A percentile compares a stretch with the other conserved stretches of the same genome.
Evolutionary conservation across 2,329 filamentous ascomycete species (phyloP).

Genomic region (Metarhizium sp.): DNA sequence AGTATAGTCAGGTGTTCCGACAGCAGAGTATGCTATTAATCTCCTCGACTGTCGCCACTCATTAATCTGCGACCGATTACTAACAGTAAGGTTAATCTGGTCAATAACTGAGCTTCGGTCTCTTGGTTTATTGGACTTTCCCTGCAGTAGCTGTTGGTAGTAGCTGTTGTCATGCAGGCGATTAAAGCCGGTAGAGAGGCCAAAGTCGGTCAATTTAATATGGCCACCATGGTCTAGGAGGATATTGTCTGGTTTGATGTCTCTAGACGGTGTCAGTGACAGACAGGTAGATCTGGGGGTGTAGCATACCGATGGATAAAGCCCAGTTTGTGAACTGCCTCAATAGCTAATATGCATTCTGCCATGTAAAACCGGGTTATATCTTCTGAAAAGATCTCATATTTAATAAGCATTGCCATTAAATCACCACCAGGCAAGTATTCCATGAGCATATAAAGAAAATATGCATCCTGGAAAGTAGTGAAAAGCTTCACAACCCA

Average conservation of each 20-base stretch:
- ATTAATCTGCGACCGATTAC: conserved; percentile 94
- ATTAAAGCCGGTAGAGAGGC: conserved; percentile 92
- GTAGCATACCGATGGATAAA: conserved; percentile 86
- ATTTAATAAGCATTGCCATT: conserved; percentile 99
- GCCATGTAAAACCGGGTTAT: conserved; percentile 99
- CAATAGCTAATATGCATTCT: conserved; percentile 95
- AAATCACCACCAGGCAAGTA: conserved; percentile 95
- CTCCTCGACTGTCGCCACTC: conserved; percentile 94
- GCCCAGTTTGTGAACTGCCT: conserved; percentile 93
- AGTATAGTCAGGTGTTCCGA: conserved; percentile 97
- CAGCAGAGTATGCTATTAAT: conserved; percentile 94
- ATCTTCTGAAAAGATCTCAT: conserved; percentile 98
- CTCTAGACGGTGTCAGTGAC: conserved; percentile 42
- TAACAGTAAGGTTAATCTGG: conserved; percentile 95
- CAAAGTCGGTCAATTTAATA: conserved; percentile 97
- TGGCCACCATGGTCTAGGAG: conserved; percentile 90
- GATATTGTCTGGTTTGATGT: conserved; percentile 99
- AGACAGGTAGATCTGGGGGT: neutral
- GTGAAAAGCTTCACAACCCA: conserved; percentile 99
- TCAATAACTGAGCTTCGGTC: conserved; percentile 92
- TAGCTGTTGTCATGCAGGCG: conserved; percentile 95
- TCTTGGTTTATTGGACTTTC: conserved; percentile 54
- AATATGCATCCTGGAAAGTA: conserved; percentile 93
- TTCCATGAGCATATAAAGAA: conserved; percentile 99
- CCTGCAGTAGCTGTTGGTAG: conserved; percentile 88